A percentile compares a stretch with the other conserved stretches of the same genome.
Conservation (phyloP, 305 asterid genomes). For the Fraxinus velutina region DNA sequence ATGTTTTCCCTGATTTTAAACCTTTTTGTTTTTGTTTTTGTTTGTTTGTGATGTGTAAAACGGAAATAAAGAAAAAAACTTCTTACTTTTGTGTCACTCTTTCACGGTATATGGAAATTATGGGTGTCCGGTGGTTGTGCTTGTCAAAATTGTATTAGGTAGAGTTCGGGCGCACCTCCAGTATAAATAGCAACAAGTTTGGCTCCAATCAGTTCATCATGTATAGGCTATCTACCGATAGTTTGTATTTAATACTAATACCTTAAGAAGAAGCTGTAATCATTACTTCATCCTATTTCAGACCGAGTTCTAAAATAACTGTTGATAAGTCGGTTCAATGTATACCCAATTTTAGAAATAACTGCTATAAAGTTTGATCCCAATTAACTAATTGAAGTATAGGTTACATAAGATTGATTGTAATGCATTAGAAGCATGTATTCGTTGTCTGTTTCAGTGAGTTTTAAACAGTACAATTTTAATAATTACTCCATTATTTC, state of each 20-base stretch:
- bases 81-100: neutral
- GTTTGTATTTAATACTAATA: neutral
- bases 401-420: neutral
- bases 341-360: neutral
- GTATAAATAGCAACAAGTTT: neutral
- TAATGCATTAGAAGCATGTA: neutral
- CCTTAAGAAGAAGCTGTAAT: neutral
- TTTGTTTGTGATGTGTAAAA: neutral
- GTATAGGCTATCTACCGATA: neutral
- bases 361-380: neutral
- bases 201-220: neutral
- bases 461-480: neutral
- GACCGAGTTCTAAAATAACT: neutral
- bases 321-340: neutral
- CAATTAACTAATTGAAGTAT: neutral
- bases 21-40: neutral
- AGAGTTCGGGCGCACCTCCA: neutral
- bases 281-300: neutral
- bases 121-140: neutral
- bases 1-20: neutral
- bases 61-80: neutral
- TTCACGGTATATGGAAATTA: neutral
- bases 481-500: neutral
- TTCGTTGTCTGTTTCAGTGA: neutral
- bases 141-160: neutral